phyloP scores from a whole-genome alignment of 805 yeast species.

The Ogataea pini region DNA sequence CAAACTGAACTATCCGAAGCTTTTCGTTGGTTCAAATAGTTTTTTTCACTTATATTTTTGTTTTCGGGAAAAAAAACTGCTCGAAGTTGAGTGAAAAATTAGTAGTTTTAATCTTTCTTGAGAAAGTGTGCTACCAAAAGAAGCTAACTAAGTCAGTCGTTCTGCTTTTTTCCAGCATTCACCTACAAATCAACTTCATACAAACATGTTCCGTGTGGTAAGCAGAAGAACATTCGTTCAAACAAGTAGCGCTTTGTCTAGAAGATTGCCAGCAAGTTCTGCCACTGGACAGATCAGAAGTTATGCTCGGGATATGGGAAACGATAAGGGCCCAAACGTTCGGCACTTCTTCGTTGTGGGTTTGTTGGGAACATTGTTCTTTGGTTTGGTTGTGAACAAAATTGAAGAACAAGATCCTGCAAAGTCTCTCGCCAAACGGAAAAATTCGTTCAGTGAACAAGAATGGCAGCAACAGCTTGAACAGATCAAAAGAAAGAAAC shows the following conservation, averaged over 20 bases:
- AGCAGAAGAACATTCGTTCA: not conserved
- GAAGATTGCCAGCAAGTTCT: not conserved
- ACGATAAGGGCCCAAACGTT: slow-evolving; percentile 40
- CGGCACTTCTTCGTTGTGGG: slow-evolving; percentile 44
- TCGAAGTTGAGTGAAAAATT: not conserved
- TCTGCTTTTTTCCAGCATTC: no score
- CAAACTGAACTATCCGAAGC: not conserved
- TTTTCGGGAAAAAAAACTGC: not conserved
- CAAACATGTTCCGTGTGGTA: not conserved
- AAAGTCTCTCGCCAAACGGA: slow-evolving; percentile 31
- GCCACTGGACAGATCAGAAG: slow-evolving; percentile 2
- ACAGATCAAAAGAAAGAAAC: slow-evolving; percentile 33
- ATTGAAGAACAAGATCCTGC: slow-evolving; percentile 35
- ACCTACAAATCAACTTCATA: not conserved
- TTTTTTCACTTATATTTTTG: not conserved
- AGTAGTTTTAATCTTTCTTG: no score
- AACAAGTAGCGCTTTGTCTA: not conserved
- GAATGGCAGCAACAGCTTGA: slow-evolving; percentile 47
- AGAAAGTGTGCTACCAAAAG: not conserved
- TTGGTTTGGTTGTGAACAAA: slow-evolving; percentile 33
- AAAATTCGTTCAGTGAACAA: slow-evolving; percentile 46
- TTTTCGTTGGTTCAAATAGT: not conserved
- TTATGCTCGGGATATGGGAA: slow-evolving; percentile 17
- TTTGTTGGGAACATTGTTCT: slow-evolving; percentile 46
- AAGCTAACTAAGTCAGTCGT: not conserved